Evolutionary conservation across 2,329 filamentous ascomycete species (phyloP).

Genomic region (Fusarium musae): DNA sequence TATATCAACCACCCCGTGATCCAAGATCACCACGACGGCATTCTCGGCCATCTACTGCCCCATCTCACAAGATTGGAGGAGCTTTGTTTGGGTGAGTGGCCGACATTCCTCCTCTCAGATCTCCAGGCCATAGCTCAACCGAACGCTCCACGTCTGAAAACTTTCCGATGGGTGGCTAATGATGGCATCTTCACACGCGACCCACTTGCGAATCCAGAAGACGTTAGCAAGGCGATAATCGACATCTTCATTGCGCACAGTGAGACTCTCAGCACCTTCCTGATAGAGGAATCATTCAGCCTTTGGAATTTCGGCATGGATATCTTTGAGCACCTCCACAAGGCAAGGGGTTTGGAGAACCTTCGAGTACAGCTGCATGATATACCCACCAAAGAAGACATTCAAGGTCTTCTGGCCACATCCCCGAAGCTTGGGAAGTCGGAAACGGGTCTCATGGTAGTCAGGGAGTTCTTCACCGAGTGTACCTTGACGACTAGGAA

Average conservation of each 20-base stretch:
- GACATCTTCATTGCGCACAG: not conserved
- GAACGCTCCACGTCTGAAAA: not conserved
- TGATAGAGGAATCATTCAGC: too few species aligned
- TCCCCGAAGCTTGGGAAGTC: not conserved
- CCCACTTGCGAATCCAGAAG: too few species aligned
- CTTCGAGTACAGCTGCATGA: not conserved
- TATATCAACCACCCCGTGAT: not conserved
- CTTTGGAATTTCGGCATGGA: not conserved
- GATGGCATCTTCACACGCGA: not conserved
- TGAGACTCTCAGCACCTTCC: not conserved
- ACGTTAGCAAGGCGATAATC: not conserved
- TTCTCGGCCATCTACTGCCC: not conserved
- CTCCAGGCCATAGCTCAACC: not conserved
- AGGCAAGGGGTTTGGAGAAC: not conserved
- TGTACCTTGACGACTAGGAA: not conserved
- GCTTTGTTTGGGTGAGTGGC: not conserved
- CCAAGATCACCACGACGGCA: not conserved
- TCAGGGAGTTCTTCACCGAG: not conserved
- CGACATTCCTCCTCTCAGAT: not conserved
- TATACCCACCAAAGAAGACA: not conserved
- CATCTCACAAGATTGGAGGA: not conserved
- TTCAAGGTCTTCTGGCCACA: not conserved
- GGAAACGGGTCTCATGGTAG: not conserved
- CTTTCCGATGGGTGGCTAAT: not conserved
- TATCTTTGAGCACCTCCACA: not conserved